Percentiles rank a stretch among this genome's conserved stretches.
These are phyloP conservation scores for Ballota nigra DNA, from an alignment of 257 asterid species.

Conservation along the genomic window DNA sequence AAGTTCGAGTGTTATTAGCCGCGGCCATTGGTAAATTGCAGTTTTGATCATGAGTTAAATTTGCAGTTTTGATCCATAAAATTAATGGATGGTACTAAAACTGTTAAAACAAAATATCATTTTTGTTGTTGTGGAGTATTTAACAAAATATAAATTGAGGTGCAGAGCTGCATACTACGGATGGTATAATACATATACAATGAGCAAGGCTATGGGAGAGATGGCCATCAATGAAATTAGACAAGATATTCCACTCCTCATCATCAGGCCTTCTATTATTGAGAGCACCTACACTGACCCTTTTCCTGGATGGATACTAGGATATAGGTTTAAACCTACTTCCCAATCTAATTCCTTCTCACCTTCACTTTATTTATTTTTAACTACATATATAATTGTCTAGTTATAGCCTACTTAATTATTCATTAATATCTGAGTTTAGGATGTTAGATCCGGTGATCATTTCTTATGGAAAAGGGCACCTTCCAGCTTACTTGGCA, in stretches of 20 bases:
- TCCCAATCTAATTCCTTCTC: neutral
- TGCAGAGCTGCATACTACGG: conserved; percentile 29
- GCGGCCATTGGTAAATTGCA: too few species aligned
- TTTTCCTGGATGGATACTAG: conserved; percentile 45
- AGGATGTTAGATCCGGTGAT: conserved; percentile 29
- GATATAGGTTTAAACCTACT: conserved; percentile 45
- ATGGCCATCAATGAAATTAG: conserved; percentile 33
- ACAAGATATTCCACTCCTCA: conserved; percentile 33
- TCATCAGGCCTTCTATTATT: conserved; percentile 30
- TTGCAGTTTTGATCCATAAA: too few species aligned
- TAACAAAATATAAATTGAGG: too few species aligned
- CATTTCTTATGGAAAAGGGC: conserved; percentile 27
- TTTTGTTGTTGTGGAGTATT: too few species aligned
- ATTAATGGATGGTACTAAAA: too few species aligned
- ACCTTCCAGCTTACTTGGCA: conserved; percentile 20
- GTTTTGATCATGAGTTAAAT: too few species aligned
- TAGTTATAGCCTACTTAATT: neutral
- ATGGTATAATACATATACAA: conserved; percentile 30
- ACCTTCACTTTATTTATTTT: neutral
- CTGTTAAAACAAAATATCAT: too few species aligned
- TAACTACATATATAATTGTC: too few species aligned
- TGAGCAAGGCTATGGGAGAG: conserved; percentile 45
- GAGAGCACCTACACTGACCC: conserved; percentile 35
- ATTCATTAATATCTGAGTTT: neutral
- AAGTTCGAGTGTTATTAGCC: too few species aligned